Evolutionary conservation across 768 basidiomycete genomes (phyloP), one percentile per base, ranked within the genome.

Genomic region (Glaciozyma martinii): DNA sequence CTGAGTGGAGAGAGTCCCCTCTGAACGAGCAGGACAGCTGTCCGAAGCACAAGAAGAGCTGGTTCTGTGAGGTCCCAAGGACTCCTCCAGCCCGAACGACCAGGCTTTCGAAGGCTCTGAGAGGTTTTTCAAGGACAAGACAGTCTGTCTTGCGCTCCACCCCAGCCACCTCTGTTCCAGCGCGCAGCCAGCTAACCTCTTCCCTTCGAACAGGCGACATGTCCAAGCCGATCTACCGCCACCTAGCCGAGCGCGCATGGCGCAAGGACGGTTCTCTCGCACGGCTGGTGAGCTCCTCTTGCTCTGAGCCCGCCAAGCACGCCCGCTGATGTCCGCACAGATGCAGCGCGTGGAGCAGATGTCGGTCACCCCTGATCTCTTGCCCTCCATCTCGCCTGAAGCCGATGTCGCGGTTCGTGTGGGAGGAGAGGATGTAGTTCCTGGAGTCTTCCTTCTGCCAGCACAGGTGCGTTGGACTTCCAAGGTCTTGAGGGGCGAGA

Each of bases 331-430:
- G n/a, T 21, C 57, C 40, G 7, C 44, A 16, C 73, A 92, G 87
- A 95, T 95, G 90, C 89, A 95, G 74, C 87, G 93, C 74, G 74
- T 98, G 53, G 81, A 90, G 71, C 89, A 92, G 78, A 90, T 95
- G 90, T 78, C 85, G 57, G 85, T 98, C 63, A 80, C 95, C 3
- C 93, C 94, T 0, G 94, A 99, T 73, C 78, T 93, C 16, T 75
- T 97, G 23, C 84, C 88, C 1, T 78, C 78, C 44, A 74, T 94
- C 12, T 82, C 81, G 58, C 90, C 90, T 0, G 82, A 83, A 23
- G 72, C 90, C 44, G 89, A 94, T 73, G 78, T 97, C 18, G 84
- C 83, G 30, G 76, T 93, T 58, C 80, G 81, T 27, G 83, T 82
- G 70, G 60, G 46, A 6, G 59, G 65, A 9, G 53, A 60, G 10